Percentiles rank a stretch among this genome's conserved stretches.
Evolutionary conservation across 305 asterid species (phyloP).

Genomic region (Ilex paraguariensis): DNA sequence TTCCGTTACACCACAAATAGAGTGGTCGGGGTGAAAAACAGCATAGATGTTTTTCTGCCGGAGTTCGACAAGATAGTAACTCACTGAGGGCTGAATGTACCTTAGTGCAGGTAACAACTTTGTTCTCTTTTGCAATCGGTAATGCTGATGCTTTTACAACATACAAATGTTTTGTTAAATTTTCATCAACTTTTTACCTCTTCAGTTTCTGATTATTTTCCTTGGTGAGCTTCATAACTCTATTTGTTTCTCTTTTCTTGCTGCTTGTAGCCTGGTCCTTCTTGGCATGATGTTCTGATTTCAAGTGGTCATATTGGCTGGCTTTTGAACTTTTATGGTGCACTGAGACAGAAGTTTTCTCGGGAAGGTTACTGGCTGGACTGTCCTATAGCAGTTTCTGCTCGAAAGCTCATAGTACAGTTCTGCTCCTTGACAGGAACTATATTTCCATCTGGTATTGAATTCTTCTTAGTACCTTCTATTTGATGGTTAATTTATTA

Average conservation of each 20-base stretch:
- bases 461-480: constrained; percentile 11
- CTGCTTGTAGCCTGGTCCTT: constrained; percentile 80
- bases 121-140: no score
- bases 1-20: constrained; percentile 46
- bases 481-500: constrained; percentile 10
- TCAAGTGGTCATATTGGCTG: constrained; percentile 88
- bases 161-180: no score
- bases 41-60: constrained; percentile 47
- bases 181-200: no score
- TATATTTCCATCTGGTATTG: constrained; percentile 78
- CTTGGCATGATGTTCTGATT: constrained; percentile 77
- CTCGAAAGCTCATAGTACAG: constrained; percentile 82
- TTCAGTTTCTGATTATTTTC: no score
- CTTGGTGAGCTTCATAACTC: no score
- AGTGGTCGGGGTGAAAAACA: constrained; percentile 43
- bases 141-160: no score
- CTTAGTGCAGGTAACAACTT: constrained; percentile 62
- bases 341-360: constrained; percentile 83
- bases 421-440: constrained; percentile 78
- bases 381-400: constrained; percentile 91
- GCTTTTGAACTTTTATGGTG: constrained; percentile 79
- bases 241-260: constrained; percentile 5
- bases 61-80: constrained; percentile 42
- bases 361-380: constrained; percentile 82
- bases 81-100: constrained; percentile 55